Base-by-base conservation (phyloP, 257 asterid species). In the Ballota nigra region DNA sequence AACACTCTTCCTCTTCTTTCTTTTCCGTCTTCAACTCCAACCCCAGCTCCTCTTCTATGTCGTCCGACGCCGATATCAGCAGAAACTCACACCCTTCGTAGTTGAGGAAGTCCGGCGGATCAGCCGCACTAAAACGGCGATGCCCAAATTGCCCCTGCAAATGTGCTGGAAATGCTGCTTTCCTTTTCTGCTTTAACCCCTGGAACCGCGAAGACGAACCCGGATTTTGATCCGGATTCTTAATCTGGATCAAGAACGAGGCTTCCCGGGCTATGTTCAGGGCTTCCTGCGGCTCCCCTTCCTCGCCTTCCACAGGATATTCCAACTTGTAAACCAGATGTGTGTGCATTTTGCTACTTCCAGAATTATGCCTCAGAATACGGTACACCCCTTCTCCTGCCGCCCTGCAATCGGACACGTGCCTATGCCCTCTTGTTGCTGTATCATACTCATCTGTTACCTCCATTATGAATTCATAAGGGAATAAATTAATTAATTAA, bases 61-160 rank as follows among this genome's bases (percentile, higher is more conserved):
- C 88, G 45, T 89, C 94, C 0, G 92, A 82, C 8, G 96, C 96
- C 1, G 92, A 74, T 62, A 92, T 86, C 28, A 92, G 81, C 78
- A 92, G 68, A 66, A 92, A 83, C 81, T 92, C 98, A 61, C 97
- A 87, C 22, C 96, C 96, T 70, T 92, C 92, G 3, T 89, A 86
- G 83, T 86, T 85, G 43, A 92, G 85, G 74, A 86, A 85, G 63
- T 91, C 93, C 0, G 92, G 90, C 0, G 96, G 96, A 45, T 92
- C 96, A 0, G 89, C 96, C 5, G 89, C 80, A 36, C 52, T 76
- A n/a, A 34, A 86, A 1, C 77, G 40, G 60, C 45, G 20, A 12
- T 72, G 70, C 28, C 92, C 92, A 1, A 87, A 82, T 23, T 34
- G 68, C n/a, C 85, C 93, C 77, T 89, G 95, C 63, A 91, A 13